Evolutionary conservation across 805 yeast species (phyloP).

Genomic region (Trichomonascus vanleenenianus): DNA sequence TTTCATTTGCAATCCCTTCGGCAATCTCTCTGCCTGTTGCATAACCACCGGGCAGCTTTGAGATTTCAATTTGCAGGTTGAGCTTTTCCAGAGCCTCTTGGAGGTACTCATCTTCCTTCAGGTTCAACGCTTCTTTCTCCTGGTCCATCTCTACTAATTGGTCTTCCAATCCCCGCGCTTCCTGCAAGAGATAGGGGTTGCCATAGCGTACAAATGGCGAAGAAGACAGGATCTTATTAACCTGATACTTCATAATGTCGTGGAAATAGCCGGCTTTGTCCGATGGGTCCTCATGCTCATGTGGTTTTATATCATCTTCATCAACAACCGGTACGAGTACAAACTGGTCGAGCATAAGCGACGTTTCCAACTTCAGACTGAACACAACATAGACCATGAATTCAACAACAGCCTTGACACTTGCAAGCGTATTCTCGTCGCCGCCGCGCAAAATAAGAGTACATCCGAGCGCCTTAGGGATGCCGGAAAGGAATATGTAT

Average conservation of each 20-base stretch:
- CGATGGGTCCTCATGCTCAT: slow-evolving; percentile 2
- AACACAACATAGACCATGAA: slow-evolving; percentile 73
- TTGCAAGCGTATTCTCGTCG: slow-evolving; percentile 48
- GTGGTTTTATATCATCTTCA: not conserved
- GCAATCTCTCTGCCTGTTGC: slow-evolving; percentile 34
- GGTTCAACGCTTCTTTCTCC: slow-evolving; percentile 9
- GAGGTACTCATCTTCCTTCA: slow-evolving; percentile 6
- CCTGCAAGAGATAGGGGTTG: slow-evolving; percentile 53
- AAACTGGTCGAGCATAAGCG: slow-evolving; percentile 63
- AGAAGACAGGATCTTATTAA: slow-evolving; percentile 55
- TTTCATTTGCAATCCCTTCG: slow-evolving; percentile 26
- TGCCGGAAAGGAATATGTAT: slow-evolving; percentile 72
- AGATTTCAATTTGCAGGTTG: not conserved
- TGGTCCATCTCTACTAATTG: slow-evolving; percentile 20
- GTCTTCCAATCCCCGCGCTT: slow-evolving; percentile 48
- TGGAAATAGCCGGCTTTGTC: slow-evolving; percentile 16
- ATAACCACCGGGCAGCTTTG: slow-evolving; percentile 32
- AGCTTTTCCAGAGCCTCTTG: not conserved
- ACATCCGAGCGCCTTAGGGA: slow-evolving; percentile 65
- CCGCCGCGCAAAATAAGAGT: slow-evolving; percentile 86
- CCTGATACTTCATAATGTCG: slow-evolving; percentile 17
- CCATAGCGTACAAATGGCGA: slow-evolving; percentile 80
- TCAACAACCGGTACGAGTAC: slow-evolving; percentile 32
- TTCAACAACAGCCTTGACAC: slow-evolving; percentile 70
- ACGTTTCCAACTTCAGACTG: slow-evolving; percentile 72